phyloP scores from a whole-genome alignment of 1,284 basidiomycete species.

The Melampsora abietis-canadensis region DNA sequence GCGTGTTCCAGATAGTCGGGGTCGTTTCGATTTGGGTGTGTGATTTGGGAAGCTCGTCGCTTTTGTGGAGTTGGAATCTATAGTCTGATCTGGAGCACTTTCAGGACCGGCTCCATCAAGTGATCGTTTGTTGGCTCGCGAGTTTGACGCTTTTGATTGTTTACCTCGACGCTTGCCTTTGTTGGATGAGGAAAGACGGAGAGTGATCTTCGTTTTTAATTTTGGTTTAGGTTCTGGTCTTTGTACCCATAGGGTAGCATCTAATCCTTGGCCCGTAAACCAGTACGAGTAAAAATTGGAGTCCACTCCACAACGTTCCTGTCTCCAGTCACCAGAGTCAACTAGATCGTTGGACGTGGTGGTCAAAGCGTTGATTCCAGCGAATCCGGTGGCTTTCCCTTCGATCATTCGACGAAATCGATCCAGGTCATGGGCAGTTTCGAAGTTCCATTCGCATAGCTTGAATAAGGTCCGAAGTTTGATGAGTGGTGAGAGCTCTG shows the following conservation, averaged over 20 bases:
- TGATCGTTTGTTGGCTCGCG: conserved; percentile 9
- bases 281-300: conserved; percentile 24
- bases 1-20: conserved; percentile 14
- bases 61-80: conserved; percentile 1
- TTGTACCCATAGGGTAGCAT: conserved; percentile 35
- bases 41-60: background rate
- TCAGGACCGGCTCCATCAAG: background rate
- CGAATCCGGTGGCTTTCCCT: conserved; percentile 8
- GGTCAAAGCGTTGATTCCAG: background rate
- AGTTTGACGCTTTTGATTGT: background rate
- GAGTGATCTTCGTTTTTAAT: conserved; percentile 12
- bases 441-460: conserved; percentile 40
- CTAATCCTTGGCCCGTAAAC: conserved; percentile 27
- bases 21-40: conserved; percentile 14
- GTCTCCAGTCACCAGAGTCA: conserved; percentile 29
- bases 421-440: conserved; percentile 23
- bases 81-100: background rate
- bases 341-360: conserved; percentile 14
- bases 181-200: conserved; percentile 10
- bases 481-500: conserved; percentile 9
- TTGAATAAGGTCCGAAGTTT: conserved; percentile 23
- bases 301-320: conserved; percentile 34
- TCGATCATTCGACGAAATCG: conserved; percentile 35
- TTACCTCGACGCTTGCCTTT: conserved; percentile 9
- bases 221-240: conserved; percentile 24